phyloP scores from a whole-genome alignment of 352 stramenopile genomes.

The Globisporangium spinosum region DNA sequence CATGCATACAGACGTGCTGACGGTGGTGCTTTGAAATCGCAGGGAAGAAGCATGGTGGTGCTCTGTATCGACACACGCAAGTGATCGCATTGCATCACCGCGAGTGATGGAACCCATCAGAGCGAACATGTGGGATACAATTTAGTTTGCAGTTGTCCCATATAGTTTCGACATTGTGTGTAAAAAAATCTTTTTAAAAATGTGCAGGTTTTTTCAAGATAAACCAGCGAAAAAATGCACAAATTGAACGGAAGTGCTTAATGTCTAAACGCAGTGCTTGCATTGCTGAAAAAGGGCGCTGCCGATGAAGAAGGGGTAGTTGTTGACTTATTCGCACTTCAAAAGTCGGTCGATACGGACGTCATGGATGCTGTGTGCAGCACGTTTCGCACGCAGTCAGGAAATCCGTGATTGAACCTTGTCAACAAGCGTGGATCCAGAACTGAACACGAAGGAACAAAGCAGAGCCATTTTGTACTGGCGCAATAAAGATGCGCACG shows the following conservation, averaged over 20 bases:
- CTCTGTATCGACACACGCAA: background rate
- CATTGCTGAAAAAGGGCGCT: background rate
- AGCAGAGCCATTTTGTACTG: background rate
- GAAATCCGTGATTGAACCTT: conserved; percentile 2
- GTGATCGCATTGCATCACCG: background rate
- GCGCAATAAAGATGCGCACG: background rate
- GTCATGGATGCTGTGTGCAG: background rate
- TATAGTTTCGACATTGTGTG: background rate
- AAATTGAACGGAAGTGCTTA: background rate
- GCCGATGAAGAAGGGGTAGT: background rate
- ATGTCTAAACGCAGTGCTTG: background rate
- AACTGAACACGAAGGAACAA: background rate
- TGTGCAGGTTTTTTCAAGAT: background rate
- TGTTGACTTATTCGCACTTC: background rate
- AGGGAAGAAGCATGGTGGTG: background rate
- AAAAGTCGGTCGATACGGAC: background rate
- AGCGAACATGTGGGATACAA: background rate
- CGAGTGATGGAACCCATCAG: background rate
- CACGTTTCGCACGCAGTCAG: background rate
- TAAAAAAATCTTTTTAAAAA: background rate
- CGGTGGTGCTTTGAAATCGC: background rate
- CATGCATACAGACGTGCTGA: background rate
- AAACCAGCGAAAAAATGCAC: background rate
- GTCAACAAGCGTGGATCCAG: background rate
- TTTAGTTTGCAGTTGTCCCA: background rate